These are phyloP conservation scores for Tremellales sp. DNA, from an alignment of 1,284 basidiomycete genomes.

Conservation along the genomic window DNA sequence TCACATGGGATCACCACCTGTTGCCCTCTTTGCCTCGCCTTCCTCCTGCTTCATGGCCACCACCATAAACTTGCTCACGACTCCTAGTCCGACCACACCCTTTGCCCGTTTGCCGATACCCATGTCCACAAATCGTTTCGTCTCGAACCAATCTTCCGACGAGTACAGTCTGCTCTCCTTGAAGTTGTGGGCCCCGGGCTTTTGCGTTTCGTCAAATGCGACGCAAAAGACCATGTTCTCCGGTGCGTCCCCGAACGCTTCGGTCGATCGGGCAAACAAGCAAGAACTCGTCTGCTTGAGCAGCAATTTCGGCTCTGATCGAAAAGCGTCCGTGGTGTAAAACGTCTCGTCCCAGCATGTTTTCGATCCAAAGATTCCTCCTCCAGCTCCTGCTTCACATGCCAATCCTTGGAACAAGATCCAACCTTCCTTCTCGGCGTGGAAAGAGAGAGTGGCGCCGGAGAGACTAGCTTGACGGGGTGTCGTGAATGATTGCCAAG, in stretches of 20 bases:
- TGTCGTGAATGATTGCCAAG: slow-evolving; percentile 76
- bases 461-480: slow-evolving; percentile 60
- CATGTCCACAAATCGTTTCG: slow-evolving; percentile 65
- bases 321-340: slow-evolving; percentile 79
- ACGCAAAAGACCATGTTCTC: slow-evolving; percentile 78
- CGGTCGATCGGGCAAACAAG: slow-evolving; percentile 78
- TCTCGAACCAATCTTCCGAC: slow-evolving; percentile 74
- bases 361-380: slow-evolving; percentile 54
- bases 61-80: slow-evolving; percentile 84
- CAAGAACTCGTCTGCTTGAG: slow-evolving; percentile 69
- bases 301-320: slow-evolving; percentile 57
- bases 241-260: slow-evolving; percentile 69
- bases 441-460: slow-evolving; percentile 70
- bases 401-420: slow-evolving; percentile 78
- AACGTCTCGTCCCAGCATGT: slow-evolving; percentile 82
- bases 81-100: slow-evolving; percentile 82
- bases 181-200: slow-evolving; percentile 53
- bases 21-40: slow-evolving; percentile 26
- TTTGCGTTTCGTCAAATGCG: slow-evolving; percentile 64
- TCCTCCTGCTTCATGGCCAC: slow-evolving; percentile 65
- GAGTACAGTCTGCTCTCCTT: slow-evolving; percentile 71
- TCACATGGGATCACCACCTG: slow-evolving; percentile 59
- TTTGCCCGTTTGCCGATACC: slow-evolving; percentile 74
- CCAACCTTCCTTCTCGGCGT: slow-evolving; percentile 68
- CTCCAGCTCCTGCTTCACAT: slow-evolving; percentile 56